Percentiles rank a stretch among this genome's conserved stretches.
Conservation (phyloP, 2,329 filamentous ascomycete genomes). For the Aspergillus novoparasiticus region DNA sequence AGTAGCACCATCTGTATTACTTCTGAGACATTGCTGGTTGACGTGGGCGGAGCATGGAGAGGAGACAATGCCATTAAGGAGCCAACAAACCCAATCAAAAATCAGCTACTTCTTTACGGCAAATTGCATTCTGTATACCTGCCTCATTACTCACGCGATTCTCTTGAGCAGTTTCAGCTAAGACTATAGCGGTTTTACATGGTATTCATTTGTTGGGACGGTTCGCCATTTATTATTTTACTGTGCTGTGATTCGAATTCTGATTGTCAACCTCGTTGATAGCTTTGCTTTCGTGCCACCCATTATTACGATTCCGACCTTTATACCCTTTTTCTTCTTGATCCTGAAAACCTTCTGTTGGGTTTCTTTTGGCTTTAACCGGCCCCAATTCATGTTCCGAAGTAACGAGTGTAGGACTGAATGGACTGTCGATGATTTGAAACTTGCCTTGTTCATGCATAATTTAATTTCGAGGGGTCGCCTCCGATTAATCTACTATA, state of each 20-base stretch:
- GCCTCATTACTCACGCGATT: background rate
- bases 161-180: background rate
- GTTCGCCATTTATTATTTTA: background rate
- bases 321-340: constrained; percentile 6
- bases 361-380: constrained; percentile 8
- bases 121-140: background rate
- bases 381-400: constrained; percentile 2
- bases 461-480: background rate
- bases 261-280: background rate
- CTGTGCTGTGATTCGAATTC: background rate
- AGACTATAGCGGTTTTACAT: constrained; percentile 5
- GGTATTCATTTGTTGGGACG: constrained; percentile 5
- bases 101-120: background rate
- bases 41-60: background rate
- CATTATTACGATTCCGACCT: constrained; percentile 1
- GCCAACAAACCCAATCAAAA: background rate
- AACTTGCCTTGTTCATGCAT: background rate
- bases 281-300: background rate
- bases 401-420: constrained; percentile 9
- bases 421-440: constrained; percentile 1
- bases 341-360: background rate
- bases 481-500: background rate
- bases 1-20: background rate
- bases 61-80: background rate
- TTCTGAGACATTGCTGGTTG: background rate